Conservation (phyloP, 2,329 filamentous ascomycete species). For the Phialocephala sp. region DNA sequence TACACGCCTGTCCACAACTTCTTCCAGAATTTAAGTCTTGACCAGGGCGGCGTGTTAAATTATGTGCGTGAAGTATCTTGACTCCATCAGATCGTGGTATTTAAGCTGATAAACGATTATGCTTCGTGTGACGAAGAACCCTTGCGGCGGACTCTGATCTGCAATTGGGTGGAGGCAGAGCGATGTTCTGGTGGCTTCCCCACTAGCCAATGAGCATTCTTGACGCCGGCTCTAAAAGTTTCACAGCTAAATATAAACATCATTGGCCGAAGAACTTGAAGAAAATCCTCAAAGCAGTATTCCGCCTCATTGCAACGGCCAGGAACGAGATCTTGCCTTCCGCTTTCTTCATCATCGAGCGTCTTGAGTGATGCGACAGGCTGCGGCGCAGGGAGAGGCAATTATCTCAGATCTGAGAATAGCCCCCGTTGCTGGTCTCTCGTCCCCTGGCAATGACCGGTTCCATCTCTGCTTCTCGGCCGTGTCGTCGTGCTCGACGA, state of each 20-base stretch:
- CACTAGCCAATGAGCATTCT: not conserved
- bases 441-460: not conserved
- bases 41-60: not conserved
- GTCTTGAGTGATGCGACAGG: not conserved
- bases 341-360: not conserved
- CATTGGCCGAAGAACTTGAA: conserved; percentile 9
- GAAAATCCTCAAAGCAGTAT: not conserved
- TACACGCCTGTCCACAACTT: too few species aligned
- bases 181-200: not conserved
- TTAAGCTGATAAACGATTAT: not conserved
- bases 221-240: conserved; percentile 3
- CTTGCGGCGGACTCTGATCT: not conserved
- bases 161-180: not conserved
- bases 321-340: not conserved
- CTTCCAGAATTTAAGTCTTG: not conserved
- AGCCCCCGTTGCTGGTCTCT: not conserved
- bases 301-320: not conserved
- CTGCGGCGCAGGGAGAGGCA: not conserved
- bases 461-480: not conserved
- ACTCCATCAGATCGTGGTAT: not conserved
- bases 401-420: conserved; percentile 5
- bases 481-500: not conserved
- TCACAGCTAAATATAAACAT: conserved; percentile 4
- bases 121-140: not conserved
- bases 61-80: not conserved